Conservation (phyloP, 1,284 basidiomycete species). For the Melanopsichium pennsylvanicum region DNA sequence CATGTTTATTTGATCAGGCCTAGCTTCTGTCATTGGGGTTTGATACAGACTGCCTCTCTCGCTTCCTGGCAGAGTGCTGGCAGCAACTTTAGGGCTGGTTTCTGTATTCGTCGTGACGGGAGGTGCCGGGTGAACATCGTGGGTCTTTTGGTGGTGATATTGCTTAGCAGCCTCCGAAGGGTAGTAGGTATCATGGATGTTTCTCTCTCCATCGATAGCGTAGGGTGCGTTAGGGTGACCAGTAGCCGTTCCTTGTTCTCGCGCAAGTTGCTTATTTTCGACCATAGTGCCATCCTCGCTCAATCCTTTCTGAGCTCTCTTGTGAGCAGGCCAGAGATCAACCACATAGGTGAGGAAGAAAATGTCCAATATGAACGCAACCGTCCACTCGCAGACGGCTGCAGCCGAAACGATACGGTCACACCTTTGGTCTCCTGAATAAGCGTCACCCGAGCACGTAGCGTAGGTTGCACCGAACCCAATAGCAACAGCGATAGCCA, state of each 20-base stretch:
- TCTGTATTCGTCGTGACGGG: neutral
- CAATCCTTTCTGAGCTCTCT: slow-evolving; percentile 40
- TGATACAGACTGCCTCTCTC: slow-evolving; percentile 45
- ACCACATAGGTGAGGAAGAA: slow-evolving; percentile 65
- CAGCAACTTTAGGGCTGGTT: slow-evolving; percentile 10
- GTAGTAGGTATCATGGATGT: slow-evolving; percentile 47
- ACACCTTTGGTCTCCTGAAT: slow-evolving; percentile 62
- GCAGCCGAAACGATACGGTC: slow-evolving; percentile 67
- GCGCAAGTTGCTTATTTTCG: slow-evolving; percentile 43
- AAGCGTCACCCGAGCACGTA: slow-evolving; percentile 48
- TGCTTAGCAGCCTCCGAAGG: slow-evolving; percentile 25
- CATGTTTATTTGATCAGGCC: slow-evolving; percentile 21
- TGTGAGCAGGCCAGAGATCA: slow-evolving; percentile 61
- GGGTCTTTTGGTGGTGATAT: slow-evolving; percentile 1
- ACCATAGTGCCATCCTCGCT: slow-evolving; percentile 50
- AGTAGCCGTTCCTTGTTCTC: slow-evolving; percentile 18
- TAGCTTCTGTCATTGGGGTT: slow-evolving; percentile 41
- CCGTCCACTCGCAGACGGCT: slow-evolving; percentile 63
- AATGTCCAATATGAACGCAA: slow-evolving; percentile 67
- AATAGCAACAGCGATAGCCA: slow-evolving; percentile 68
- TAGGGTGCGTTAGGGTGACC: slow-evolving; percentile 22
- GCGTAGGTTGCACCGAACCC: slow-evolving; percentile 68
- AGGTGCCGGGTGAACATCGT: slow-evolving; percentile 18
- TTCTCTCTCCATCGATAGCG: slow-evolving; percentile 34
- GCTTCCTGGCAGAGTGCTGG: slow-evolving; percentile 22